Evolutionary conservation across 805 yeast species (phyloP).

Genomic region (Saturnispora ahearnii): DNA sequence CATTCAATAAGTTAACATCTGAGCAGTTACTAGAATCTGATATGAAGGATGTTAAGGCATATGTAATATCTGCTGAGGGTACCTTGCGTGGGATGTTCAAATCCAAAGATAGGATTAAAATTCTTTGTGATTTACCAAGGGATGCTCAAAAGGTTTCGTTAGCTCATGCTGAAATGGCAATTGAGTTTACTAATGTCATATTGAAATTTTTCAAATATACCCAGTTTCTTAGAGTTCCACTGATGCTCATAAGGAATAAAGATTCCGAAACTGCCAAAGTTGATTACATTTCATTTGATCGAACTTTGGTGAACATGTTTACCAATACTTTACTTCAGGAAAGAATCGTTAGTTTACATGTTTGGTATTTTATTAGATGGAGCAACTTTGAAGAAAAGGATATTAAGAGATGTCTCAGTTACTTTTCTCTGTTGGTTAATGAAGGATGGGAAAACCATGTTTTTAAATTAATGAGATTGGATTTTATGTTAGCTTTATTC

Average conservation of each 20-base stretch:
- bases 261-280: slow-evolving; percentile 13
- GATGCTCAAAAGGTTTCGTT: slow-evolving; percentile 57
- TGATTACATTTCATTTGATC: slow-evolving; percentile 7
- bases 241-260: slow-evolving; percentile 19
- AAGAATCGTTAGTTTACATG: slow-evolving; percentile 54
- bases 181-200: slow-evolving; percentile 56
- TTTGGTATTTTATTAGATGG: slow-evolving; percentile 50
- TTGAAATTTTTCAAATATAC: slow-evolving; percentile 61
- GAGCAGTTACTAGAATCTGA: slow-evolving; percentile 37
- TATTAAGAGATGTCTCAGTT: slow-evolving; percentile 56
- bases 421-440: slow-evolving; percentile 60
- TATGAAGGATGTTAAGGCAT: slow-evolving; percentile 33
- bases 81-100: slow-evolving; percentile 54
- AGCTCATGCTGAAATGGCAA: slow-evolving; percentile 47
- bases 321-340: slow-evolving; percentile 45
- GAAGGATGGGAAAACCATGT: slow-evolving; percentile 39
- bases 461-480: slow-evolving; percentile 55
- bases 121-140: slow-evolving; percentile 51
- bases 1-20: slow-evolving; percentile 25
- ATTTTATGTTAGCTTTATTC: slow-evolving; percentile 55
- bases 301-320: slow-evolving; percentile 17
- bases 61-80: slow-evolving; percentile 28
- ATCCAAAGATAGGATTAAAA: slow-evolving; percentile 47
- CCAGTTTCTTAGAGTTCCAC: slow-evolving; percentile 40
- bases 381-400: slow-evolving; percentile 52